Evolutionary conservation across 1,139 yeast genomes (phyloP).

Genomic region (Yamadazyma atmosphaerica): DNA sequence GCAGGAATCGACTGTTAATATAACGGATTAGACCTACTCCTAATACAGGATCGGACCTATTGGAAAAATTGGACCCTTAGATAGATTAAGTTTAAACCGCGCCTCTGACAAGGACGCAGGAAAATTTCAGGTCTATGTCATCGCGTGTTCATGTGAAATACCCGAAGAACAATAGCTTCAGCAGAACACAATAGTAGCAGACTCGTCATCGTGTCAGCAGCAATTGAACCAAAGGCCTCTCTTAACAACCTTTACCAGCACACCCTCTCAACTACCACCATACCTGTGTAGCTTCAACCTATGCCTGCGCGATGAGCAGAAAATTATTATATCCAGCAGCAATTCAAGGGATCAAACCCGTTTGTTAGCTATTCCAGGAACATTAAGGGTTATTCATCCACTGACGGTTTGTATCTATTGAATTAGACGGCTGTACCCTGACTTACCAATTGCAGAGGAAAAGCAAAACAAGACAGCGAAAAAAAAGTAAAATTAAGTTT

Average conservation of each 20-base stretch:
- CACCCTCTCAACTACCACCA: too few species aligned
- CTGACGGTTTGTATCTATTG: background rate
- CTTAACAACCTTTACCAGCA: too few species aligned
- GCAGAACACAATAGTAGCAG: background rate
- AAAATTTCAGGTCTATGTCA: background rate
- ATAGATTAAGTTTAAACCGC: too few species aligned
- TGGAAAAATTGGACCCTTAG: too few species aligned
- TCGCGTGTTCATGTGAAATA: background rate
- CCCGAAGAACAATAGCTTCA: background rate
- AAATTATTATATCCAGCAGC: background rate
- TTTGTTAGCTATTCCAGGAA: background rate
- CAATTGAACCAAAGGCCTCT: too few species aligned
- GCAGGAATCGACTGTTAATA: background rate
- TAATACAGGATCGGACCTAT: too few species aligned
- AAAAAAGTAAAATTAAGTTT: background rate
- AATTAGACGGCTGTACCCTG: slow-evolving; percentile 1
- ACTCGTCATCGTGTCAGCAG: background rate
- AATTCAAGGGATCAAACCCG: background rate
- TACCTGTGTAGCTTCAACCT: too few species aligned
- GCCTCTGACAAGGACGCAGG: background rate
- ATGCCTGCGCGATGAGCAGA: slow-evolving; percentile 1
- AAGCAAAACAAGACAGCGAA: background rate
- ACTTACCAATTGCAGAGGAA: background rate
- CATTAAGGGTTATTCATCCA: background rate
- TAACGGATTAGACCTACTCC: too few species aligned